Evolutionary conservation across 1,284 basidiomycete species (phyloP), one percentile per base, ranked within the genome.

Genomic region (Cutaneotrichosporon sp.): DNA sequence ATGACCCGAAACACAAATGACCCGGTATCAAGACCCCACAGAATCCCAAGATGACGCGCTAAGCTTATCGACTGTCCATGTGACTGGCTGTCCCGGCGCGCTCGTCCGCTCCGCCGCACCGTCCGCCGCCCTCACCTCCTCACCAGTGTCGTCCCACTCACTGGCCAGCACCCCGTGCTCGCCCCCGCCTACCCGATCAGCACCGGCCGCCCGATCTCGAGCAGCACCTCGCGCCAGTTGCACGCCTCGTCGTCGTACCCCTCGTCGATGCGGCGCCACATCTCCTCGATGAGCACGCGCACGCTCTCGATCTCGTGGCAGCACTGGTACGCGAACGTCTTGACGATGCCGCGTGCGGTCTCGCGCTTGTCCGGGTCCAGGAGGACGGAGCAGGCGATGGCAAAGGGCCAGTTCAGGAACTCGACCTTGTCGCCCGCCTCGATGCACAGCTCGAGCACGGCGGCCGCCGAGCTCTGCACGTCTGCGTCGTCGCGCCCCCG

Each of bases 361-460:
- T 71, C 60, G 31, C 76, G 70, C 52, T 67, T 61, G 20, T 54
- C 55, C 2, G 60, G 52, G 38, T 63, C 60, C 13, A 67, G 54
- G 4, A 73, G 49, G 20, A 70, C 70, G 5, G 67, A 69, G 52
- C 67, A 68, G 1, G 73, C 69, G n/a, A 75, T 68, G 38, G 76
- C 56, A 10, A 76, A 62, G 3, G 67, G 60, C 74, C 74, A 78
- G 66, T 74, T 78, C 56, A 78, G 66, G 51, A 69, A 75, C 66
- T 78, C 76, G 31, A 75, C 66, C 62, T 78, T 78, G 62, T 73
- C 73, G 2, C 74, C 72, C 3, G 69, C 72, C 22, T 69, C 66
- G 22, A 63, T 60, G 27, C 72, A 76, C 1, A 74, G 63, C 34
- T 68, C 68, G 27, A 78, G 59, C 16, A 73, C 68, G 18, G 67